A percentile compares a stretch with the other conserved stretches of the same genome.
These are phyloP conservation scores for Colletotrichum liriopes DNA, from an alignment of 2,329 filamentous ascomycete genomes.

Conservation along the genomic window DNA sequence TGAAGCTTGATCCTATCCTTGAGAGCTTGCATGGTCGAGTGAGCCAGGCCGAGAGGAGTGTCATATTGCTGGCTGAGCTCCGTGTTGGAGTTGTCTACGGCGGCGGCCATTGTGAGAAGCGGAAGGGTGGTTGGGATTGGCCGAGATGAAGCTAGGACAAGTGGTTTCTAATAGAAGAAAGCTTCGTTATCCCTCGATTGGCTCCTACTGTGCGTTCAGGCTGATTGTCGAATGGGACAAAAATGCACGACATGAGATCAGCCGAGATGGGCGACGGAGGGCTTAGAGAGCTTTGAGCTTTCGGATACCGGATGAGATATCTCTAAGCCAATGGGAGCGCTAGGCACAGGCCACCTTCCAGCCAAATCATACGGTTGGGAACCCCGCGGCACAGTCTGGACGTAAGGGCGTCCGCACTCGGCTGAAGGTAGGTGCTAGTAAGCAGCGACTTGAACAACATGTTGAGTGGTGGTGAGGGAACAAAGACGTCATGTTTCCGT, in stretches of 20 bases:
- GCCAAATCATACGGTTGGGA: not conserved
- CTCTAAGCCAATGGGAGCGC: not conserved
- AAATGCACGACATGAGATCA: not conserved
- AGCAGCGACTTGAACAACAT: not conserved
- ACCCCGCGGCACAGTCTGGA: not conserved
- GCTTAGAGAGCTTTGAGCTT: slow-evolving; percentile 1
- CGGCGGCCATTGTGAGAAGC: slow-evolving; percentile 25
- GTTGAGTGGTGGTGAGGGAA: slow-evolving; percentile 13
- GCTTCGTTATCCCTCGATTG: not conserved
- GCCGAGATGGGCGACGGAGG: not conserved
- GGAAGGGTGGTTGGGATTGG: not conserved
- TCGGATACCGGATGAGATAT: not conserved
- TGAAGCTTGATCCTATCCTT: slow-evolving; percentile 73
- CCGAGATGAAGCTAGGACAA: not conserved
- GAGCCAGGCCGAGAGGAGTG: slow-evolving; percentile 60
- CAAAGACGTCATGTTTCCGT: slow-evolving; percentile 34
- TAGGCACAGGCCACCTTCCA: not conserved
- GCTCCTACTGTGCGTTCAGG: not conserved
- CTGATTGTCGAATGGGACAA: not conserved
- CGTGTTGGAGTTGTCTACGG: slow-evolving; percentile 46
- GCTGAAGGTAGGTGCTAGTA: not conserved
- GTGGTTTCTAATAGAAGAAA: not conserved
- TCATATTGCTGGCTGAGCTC: slow-evolving; percentile 63
- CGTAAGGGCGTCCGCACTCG: not conserved
- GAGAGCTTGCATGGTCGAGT: slow-evolving; percentile 64